Base-by-base conservation (phyloP, 2,329 filamentous ascomycete species). In the Magnaporthiopsis incrustans region DNA sequence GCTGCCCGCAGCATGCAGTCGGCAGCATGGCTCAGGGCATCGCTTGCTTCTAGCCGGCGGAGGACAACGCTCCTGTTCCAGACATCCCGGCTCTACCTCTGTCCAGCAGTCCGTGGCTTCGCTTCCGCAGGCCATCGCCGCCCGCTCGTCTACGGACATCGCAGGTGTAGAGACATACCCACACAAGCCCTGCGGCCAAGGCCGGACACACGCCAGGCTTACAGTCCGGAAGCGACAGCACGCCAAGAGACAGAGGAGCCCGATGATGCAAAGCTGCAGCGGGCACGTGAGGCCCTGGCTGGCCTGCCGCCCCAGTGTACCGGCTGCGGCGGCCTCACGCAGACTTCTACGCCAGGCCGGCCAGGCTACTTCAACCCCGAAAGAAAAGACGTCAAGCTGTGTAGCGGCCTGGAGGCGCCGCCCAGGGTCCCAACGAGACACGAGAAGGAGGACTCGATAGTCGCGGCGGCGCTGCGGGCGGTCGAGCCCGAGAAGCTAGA, bases 301-400 rank as follows among this genome's bases (percentile, higher is more conserved):
- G 44, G 44, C 25, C 75, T 89, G 1, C 86, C 87, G 0, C 69
- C 79, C 14, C 84, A 82, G 67, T 90, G 87, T 69, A 79, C 80
- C 15, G 87, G 87, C 50, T 90, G 87, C 71, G 87, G 87, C 59
- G 86, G 87, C 18, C 79, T 88, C 68, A 79, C 85, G 59, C 87
- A 90, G 72, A 85, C 80, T 0, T 71, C 72, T 0, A 73, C 82
- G 25, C 73, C 81, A 1, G 73, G 80, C 33, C 76, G 82, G 65
- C 77, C 87, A 7, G 89, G 87, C 4, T 88, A 83, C 72, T 89
- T 81, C 70, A 78, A 83, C 65, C 64, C 82, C 33, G 73, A 72
- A 50, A 81, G 83, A 67, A 85, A 78, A 68, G 77, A 79, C 2
- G 80, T 87, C 4, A 78, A 73, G 67, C 76, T 74, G 44, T 88